A percentile compares a stretch with the other conserved stretches of the same genome.
phyloP scores from a whole-genome alignment of 371 early-diverging fungal genomes.

The Mucor piriformis region DNA sequence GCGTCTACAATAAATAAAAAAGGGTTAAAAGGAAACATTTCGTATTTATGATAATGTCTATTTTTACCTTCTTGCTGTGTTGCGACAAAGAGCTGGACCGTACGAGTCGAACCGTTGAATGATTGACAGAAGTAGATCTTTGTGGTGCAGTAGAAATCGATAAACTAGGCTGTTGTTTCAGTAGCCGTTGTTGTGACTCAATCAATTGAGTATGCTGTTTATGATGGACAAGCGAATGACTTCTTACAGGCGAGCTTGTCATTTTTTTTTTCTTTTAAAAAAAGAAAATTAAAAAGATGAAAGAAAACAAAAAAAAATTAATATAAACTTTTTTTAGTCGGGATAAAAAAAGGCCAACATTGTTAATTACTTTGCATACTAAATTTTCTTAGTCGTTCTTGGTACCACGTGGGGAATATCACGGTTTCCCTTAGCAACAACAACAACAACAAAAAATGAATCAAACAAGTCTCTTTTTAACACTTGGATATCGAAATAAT shows the following conservation, averaged over 20 bases:
- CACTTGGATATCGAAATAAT: too few species aligned
- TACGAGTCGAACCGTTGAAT: not conserved
- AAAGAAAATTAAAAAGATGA: not conserved
- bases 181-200: not conserved
- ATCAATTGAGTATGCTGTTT: slow-evolving; percentile 1
- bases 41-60: not conserved
- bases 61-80: slow-evolving; percentile 2
- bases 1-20: not conserved
- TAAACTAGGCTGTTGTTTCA: not conserved
- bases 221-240: slow-evolving; percentile 23
- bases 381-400: too few species aligned
- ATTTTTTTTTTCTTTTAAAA: not conserved
- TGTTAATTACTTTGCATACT: too few species aligned
- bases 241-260: slow-evolving; percentile 11
- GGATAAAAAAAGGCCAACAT: not conserved
- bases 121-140: slow-evolving; percentile 2
- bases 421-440: too few species aligned
- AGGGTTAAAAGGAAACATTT: not conserved
- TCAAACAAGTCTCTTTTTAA: too few species aligned
- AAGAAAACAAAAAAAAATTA: slow-evolving; percentile 1
- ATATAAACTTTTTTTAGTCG: not conserved
- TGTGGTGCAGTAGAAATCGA: not conserved
- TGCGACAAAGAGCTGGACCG: slow-evolving; percentile 18
- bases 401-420: too few species aligned
- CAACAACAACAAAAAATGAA: too few species aligned